Percentiles rank a stretch among this genome's conserved stretches.
Conservation (phyloP, 2,329 filamentous ascomycete genomes). For the Ceratocystis papillata region DNA sequence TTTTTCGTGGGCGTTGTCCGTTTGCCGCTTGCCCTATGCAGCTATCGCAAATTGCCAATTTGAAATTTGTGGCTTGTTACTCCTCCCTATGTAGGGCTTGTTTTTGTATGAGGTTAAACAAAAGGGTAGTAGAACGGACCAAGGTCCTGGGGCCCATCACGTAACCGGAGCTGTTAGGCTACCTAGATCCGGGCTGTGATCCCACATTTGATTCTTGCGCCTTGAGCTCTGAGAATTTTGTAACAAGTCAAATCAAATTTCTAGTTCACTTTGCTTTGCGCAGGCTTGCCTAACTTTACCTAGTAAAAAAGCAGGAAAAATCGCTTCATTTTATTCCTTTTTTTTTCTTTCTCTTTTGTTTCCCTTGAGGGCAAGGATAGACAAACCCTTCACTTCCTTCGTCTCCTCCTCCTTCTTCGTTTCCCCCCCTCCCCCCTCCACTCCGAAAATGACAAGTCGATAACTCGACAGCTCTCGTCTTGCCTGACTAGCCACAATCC, state of each 20-base stretch:
- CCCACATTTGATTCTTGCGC: too few relatives aligned
- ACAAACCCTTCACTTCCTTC: neutral
- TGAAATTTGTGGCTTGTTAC: slow-evolving; percentile 7
- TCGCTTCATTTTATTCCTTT: neutral
- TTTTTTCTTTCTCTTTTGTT: neutral
- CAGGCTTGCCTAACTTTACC: neutral
- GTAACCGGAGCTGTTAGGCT: too few relatives aligned
- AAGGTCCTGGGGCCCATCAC: too few relatives aligned
- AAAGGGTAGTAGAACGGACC: neutral
- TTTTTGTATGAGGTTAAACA: slow-evolving; percentile 3
- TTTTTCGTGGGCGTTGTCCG: neutral
- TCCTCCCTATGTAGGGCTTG: neutral
- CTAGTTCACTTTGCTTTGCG: neutral
- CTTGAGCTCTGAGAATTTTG: too few relatives aligned
- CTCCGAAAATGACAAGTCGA: too few relatives aligned
- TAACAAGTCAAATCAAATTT: neutral
- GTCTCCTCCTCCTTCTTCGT: neutral
- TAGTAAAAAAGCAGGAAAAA: neutral
- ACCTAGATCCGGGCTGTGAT: too few relatives aligned
- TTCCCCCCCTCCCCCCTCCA: too few relatives aligned
- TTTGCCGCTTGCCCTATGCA: slow-evolving; percentile 4
- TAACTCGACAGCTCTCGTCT: neutral
- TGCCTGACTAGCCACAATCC: neutral
- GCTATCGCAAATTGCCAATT: neutral
- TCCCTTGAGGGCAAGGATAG: neutral